Percentiles rank a stretch among this genome's conserved stretches.
Conservation (phyloP, 73 alveolate species). For the Paramecium bursaria region DNA sequence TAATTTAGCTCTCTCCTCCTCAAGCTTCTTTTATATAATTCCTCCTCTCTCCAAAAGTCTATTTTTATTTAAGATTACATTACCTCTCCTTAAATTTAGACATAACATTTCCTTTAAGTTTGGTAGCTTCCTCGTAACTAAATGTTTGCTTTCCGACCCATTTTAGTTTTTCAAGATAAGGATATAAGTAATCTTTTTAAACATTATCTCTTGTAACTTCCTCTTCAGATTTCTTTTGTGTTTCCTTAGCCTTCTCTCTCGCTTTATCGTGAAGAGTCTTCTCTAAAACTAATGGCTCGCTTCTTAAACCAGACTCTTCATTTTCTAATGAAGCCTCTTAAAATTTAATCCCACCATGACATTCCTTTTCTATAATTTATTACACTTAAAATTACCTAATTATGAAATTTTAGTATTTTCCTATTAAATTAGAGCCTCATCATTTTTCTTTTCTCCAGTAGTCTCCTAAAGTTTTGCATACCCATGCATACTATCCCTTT, state of each 20-base stretch:
- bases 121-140: constrained; percentile 78
- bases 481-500: constrained; percentile 72
- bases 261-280: constrained; percentile 87
- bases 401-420: constrained; percentile 72
- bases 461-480: constrained; percentile 60
- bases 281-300: constrained; percentile 72
- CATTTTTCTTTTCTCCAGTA: constrained; percentile 67
- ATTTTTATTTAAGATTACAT: background rate
- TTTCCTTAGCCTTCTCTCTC: constrained; percentile 84
- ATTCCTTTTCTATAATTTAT: constrained; percentile 59
- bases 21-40: constrained; percentile 81
- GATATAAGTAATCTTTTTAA: constrained; percentile 80
- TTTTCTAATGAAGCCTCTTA: constrained; percentile 74
- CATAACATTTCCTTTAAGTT: constrained; percentile 83
- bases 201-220: constrained; percentile 76
- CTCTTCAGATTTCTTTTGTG: constrained; percentile 79
- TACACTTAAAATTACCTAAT: constrained; percentile 71
- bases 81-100: constrained; percentile 82
- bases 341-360: constrained; percentile 76
- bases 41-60: constrained; percentile 83
- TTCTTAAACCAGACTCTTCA: constrained; percentile 69
- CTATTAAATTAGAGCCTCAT: constrained; percentile 49
- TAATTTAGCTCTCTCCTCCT: constrained; percentile 78
- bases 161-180: constrained; percentile 79
- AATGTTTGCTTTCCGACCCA: constrained; percentile 70